These are phyloP conservation scores for Leccinum subgranulosum DNA, from an alignment of 768 basidiomycete genomes.

Conservation along the genomic window DNA sequence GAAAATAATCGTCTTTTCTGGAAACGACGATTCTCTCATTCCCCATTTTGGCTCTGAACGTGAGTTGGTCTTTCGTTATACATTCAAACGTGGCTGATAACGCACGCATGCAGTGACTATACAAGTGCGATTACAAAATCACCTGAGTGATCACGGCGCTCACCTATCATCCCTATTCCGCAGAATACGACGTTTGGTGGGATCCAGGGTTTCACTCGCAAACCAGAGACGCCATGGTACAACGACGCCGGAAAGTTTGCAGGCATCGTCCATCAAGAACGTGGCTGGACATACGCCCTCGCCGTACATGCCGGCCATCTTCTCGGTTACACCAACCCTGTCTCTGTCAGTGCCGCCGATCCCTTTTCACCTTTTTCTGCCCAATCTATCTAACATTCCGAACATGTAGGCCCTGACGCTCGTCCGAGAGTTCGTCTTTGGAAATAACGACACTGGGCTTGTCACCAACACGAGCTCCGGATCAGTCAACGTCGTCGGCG, in stretches of 20 bases:
- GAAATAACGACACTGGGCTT: conserved; percentile 56
- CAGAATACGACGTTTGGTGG: conserved; percentile 81
- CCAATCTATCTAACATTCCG: not conserved
- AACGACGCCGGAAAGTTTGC: conserved; percentile 57
- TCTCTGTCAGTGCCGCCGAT: conserved; percentile 40
- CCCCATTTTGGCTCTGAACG: conserved; percentile 64
- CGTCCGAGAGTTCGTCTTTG: conserved; percentile 64
- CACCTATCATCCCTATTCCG: not conserved
- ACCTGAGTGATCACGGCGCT: not conserved
- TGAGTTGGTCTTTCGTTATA: conserved; percentile 23
- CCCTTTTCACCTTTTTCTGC: not conserved
- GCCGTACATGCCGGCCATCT: conserved; percentile 39
- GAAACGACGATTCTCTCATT: conserved; percentile 66
- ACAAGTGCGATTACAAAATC: conserved; percentile 37
- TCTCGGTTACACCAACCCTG: conserved; percentile 35
- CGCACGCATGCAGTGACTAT: conserved; percentile 46
- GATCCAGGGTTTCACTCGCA: conserved; percentile 67
- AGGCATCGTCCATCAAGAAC: conserved; percentile 73
- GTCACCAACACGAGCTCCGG: conserved; percentile 35
- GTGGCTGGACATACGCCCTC: conserved; percentile 50
- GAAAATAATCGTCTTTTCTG: conserved; percentile 59
- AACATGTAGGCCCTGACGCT: conserved; percentile 53
- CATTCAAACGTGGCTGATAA: conserved; percentile 1
- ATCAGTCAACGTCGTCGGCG: conserved; percentile 40
- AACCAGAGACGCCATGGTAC: conserved; percentile 66